Base-by-base conservation (phyloP, 352 stramenopile genomes). In the Phytopythium chamaehyphon region DNA sequence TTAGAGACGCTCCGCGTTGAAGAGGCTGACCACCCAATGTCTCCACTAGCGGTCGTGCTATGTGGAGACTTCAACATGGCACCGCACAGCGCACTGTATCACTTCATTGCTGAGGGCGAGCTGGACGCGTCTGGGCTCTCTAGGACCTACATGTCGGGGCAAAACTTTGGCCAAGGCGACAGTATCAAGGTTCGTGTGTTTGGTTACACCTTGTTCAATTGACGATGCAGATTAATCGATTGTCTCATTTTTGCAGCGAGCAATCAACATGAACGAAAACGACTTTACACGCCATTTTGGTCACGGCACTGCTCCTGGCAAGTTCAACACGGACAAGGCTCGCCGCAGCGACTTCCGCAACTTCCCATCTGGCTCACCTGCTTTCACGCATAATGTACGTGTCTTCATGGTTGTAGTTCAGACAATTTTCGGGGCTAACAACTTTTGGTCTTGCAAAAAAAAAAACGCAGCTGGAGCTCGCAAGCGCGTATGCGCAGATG, bases 51-150 rank as follows among this genome's bases (percentile, higher is more conserved):
- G 0, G 55, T 85, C 12, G 31, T 89, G 26, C 59, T 89, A 16
- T 84, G 71, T 38, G 78, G 78, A 0, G 78, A 89, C 40, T 89
- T 89, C 51, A 89, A 89, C 54, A 43, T 89, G 38, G 59, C 69
- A 42, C 78, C 78, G 1, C 71, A 81, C 54, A 86, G 78, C 22
- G 63, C 78, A 43, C 59, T 89, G 21, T 89, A 89, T 43, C 71
- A 84, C 48, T 84, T 75, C 35, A 36, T 89, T 12, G 75, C 71
- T 21, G 64, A 57, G 12, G 73, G 78, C 11, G 52, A 60, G 7
- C 46, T 89, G 16, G 49, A 85, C 56, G 60, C 57, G 9, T 77
- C 73, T 1, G 66, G 63, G 0, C 47, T 87, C 22, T 76, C 68
- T 24, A 75, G 73, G 46, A 62, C 64, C 40, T 54, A 57, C n/a